Evolutionary conservation across 2,329 filamentous ascomycete genomes (phyloP), one percentile per base, ranked within the genome.

Genomic region (Talaromyces verruculosus): DNA sequence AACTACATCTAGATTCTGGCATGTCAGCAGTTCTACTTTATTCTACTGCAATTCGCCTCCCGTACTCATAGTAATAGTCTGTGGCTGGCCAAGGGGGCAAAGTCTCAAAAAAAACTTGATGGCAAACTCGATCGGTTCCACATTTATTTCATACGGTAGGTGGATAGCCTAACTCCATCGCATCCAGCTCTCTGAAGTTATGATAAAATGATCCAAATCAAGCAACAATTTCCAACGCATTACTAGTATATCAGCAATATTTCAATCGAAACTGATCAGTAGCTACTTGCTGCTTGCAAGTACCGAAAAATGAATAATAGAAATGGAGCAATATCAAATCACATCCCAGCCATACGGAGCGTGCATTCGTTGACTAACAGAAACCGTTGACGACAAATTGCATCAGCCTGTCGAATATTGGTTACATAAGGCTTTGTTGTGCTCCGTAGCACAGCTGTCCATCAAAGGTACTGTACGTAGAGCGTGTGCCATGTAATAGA

Each of bases 311-410:
- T 39, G 53, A 39, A 39, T 37, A 37, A 57, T 22, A 19, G 49
- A 53, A 57, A 57, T 22, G 11, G 53, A 15, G 53, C 33, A 37
- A 57, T 39, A 37, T 37, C 53, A 57, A 57, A 22, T 22, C 53
- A 57, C 6, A 22, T 13, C 19, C 28, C 11, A 5, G 60, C 28
- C 4, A 17, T n/a, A 25, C 13, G 3, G 47, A 28, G 47, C 22
- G 43, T 41, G 30, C 60, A 62, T 39, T 61, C 57, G 45, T 45
- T 67, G 65, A 67, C 65, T 67, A 67, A 67, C 64, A 30, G 49
- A 64, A 67, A 67, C 47, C 22, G 17, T 57, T 58, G 62, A 35
- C 62, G 53, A 47, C 62, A 64, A 63, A 58, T 64, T 47, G 62
- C 62, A 58, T 58, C 62, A 41, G 30, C 28, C n/a, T 37, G 30